These are phyloP conservation scores for Colletotrichum sp. DNA, from an alignment of 2,329 filamentous ascomycete species.

Conservation along the genomic window DNA sequence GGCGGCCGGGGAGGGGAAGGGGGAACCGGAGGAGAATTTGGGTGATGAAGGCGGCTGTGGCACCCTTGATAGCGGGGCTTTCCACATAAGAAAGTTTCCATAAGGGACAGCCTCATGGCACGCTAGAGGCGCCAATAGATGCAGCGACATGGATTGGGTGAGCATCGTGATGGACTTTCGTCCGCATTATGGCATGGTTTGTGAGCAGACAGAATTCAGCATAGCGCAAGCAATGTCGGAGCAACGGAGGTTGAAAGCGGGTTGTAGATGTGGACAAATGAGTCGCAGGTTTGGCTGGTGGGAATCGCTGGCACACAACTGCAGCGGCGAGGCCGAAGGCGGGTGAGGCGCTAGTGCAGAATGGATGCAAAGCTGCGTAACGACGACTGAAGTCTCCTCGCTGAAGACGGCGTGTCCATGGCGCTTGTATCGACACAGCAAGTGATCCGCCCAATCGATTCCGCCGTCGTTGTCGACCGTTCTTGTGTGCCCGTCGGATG, in stretches of 20 bases:
- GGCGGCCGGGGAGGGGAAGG: neutral
- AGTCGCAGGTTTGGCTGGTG: neutral
- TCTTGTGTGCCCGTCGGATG: neutral
- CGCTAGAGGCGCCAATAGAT: neutral
- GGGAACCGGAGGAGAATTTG: neutral
- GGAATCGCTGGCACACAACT: neutral
- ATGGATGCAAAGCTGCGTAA: neutral
- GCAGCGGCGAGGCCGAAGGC: conserved; percentile 15
- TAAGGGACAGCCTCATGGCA: neutral
- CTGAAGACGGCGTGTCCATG: neutral
- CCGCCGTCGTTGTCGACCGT: neutral
- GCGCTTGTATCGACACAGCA: neutral
- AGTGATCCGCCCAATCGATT: neutral
- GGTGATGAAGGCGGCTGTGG: neutral
- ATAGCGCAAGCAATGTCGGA: neutral
- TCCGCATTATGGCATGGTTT: neutral
- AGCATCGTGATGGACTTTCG: neutral
- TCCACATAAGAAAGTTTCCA: neutral
- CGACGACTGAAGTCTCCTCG: neutral
- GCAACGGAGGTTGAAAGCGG: neutral
- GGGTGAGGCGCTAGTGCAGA: neutral
- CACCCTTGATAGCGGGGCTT: neutral
- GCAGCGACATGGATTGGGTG: neutral
- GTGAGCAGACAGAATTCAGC: neutral
- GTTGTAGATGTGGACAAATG: neutral